Evolutionary conservation across 176 grass and related monocot genomes (phyloP).

Genomic region (Musa beccarii): DNA sequence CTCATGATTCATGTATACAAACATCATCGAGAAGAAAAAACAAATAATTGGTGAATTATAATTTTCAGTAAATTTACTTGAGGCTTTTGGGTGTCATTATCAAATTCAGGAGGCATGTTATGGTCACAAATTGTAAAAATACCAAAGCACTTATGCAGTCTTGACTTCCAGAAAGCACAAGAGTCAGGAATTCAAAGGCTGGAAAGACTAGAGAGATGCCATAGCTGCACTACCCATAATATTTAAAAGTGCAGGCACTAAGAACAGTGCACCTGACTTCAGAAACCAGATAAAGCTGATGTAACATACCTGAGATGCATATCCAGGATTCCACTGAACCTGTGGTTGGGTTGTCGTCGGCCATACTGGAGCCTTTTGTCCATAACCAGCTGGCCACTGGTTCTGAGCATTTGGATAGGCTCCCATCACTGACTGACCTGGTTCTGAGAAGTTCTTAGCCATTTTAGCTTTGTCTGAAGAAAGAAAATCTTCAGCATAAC

Average conservation of each 20-base stretch:
- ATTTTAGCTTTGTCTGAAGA: slow-evolving; percentile 66
- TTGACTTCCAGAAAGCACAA: neutral
- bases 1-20: no score
- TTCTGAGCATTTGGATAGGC: slow-evolving; percentile 56
- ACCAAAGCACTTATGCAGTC: neutral
- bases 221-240: no score
- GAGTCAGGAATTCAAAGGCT: neutral
- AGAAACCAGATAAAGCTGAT: neutral
- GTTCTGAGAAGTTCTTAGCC: slow-evolving; percentile 39
- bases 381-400: slow-evolving; percentile 46
- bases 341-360: slow-evolving; percentile 38
- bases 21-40: no score
- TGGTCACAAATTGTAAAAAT: neutral
- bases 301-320: slow-evolving; percentile 49
- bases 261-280: neutral
- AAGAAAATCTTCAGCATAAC: slow-evolving; percentile 61
- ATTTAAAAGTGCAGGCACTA: neutral
- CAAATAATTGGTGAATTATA: no score
- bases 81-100: no score
- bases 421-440: slow-evolving; percentile 35
- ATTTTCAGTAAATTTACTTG: no score
- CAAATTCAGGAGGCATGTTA: neutral
- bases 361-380: slow-evolving; percentile 46
- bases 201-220: neutral
- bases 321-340: slow-evolving; percentile 53